Percentiles rank a stretch among this genome's conserved stretches.
Conservation (phyloP, 306 rosid genomes). For the Sicyos baderoa region DNA sequence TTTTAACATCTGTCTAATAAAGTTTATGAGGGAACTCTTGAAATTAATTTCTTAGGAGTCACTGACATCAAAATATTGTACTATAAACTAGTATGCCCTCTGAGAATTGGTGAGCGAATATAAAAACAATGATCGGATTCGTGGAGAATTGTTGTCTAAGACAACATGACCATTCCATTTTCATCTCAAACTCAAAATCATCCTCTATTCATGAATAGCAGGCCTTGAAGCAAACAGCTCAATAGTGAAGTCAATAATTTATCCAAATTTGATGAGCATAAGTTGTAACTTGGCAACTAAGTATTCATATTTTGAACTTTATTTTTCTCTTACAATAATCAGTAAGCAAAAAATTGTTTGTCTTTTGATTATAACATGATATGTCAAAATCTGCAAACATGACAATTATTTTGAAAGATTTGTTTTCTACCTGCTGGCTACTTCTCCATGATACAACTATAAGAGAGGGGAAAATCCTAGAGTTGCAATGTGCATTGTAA, state of each 20-base stretch:
- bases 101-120: too few species aligned
- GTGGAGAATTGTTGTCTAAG: too few species aligned
- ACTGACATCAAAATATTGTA: too few species aligned
- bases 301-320: background rate
- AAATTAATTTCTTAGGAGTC: too few species aligned
- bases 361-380: background rate
- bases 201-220: background rate
- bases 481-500: background rate
- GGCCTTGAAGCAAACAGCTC: background rate
- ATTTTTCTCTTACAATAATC: background rate
- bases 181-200: background rate
- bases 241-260: background rate
- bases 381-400: background rate
- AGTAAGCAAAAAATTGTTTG: background rate
- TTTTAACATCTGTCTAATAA: too few species aligned
- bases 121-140: too few species aligned
- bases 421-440: slow-evolving; percentile 4
- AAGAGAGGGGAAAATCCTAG: background rate
- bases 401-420: background rate
- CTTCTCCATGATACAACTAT: background rate
- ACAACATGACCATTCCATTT: background rate
- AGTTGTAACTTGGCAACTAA: background rate
- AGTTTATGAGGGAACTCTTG: too few species aligned
- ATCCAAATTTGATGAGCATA: background rate
- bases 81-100: too few species aligned